Evolutionary conservation across 1,284 basidiomycete species (phyloP), one percentile per base, ranked within the genome.

Genomic region (Neolentinus lepideus): DNA sequence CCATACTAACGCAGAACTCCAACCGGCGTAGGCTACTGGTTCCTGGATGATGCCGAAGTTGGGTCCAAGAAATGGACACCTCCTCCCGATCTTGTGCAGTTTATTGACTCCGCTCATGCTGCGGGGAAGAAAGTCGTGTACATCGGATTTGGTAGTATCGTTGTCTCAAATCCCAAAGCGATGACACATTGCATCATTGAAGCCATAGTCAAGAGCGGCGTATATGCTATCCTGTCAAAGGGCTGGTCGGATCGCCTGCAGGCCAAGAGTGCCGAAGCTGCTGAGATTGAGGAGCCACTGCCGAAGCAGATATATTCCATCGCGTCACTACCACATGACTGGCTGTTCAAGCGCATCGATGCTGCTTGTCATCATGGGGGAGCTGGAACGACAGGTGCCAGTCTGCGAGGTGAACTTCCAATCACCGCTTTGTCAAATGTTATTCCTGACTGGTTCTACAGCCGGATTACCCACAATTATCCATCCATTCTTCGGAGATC

Each of bases 131-230:
- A 96, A 73, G 78, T 99, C 27, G 94, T 98, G 3, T 99, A 98
- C 73, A 94, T 99, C 61, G 96, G 96, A 25, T 99, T 98, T 67
- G 96, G 96, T n/a, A 97, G 94, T 58, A 96, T 98, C 59, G 94
- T 99, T 52, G 95, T 99, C 21, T 89, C 93, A 10, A 94, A 99
- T 69, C 94, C 96, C 1, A 88, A 84, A 63, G 82, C 83, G 43
- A 94, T 98, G 89, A 98, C 94, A 0, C 83, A 85, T 48, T 91
- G 85, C 64, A 89, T 99, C 52, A 80, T 96, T 45, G 90, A 97
- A 50, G 93, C 95, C 8, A 87, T 98, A 50, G 69, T 87, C 14
- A 81, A 84, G 59, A 90, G 90, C 63, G 93, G 88, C 3, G 92
- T 97, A 10, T 81, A 85, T 67, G 94, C 93, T 16, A 94, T 99